Evolutionary conservation across 495 filamentous ascomycete species (phyloP).

Genomic region (Venustampulla echinocandica): DNA sequence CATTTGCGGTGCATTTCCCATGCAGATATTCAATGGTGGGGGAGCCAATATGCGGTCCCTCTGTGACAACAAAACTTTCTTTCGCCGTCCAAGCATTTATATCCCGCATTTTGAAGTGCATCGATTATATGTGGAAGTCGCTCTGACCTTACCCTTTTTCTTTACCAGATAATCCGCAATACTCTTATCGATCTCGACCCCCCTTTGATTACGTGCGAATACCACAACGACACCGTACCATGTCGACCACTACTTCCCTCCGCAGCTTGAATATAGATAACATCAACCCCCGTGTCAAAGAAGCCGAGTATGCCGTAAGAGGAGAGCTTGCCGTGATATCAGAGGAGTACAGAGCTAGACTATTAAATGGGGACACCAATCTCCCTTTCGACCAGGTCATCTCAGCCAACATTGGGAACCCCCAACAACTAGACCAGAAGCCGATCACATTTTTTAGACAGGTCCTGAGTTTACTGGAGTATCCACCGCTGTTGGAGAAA

Average conservation of each 20-base stretch:
- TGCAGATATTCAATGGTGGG: slow-evolving; percentile 12
- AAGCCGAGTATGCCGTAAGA: slow-evolving; percentile 91
- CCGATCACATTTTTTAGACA: slow-evolving; percentile 98
- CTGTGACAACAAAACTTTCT: slow-evolving; percentile 8
- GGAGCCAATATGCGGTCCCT: slow-evolving; percentile 17
- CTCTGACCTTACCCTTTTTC: slow-evolving; percentile 8
- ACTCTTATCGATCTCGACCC: neutral
- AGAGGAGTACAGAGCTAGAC: slow-evolving; percentile 72
- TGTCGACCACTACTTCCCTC: slow-evolving; percentile 46
- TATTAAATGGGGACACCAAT: slow-evolving; percentile 43
- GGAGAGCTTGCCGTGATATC: slow-evolving; percentile 88
- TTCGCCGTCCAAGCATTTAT: slow-evolving; percentile 14
- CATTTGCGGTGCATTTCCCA: slow-evolving; percentile 3
- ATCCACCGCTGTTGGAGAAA: slow-evolving; percentile 73
- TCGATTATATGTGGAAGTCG: neutral
- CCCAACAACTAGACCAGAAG: slow-evolving; percentile 97
- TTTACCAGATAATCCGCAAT: slow-evolving; percentile 9
- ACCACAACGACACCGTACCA: slow-evolving; percentile 43
- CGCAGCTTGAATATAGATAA: slow-evolving; percentile 70
- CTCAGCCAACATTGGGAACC: slow-evolving; percentile 97
- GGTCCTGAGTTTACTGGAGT: slow-evolving; percentile 88
- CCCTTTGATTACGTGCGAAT: slow-evolving; percentile 5
- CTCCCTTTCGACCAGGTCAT: slow-evolving; percentile 88
- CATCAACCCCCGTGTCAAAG: slow-evolving; percentile 79
- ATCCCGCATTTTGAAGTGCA: slow-evolving; percentile 11